Base-by-base conservation (phyloP, 1,284 basidiomycete genomes). In the Cyathus pygmaeus region DNA sequence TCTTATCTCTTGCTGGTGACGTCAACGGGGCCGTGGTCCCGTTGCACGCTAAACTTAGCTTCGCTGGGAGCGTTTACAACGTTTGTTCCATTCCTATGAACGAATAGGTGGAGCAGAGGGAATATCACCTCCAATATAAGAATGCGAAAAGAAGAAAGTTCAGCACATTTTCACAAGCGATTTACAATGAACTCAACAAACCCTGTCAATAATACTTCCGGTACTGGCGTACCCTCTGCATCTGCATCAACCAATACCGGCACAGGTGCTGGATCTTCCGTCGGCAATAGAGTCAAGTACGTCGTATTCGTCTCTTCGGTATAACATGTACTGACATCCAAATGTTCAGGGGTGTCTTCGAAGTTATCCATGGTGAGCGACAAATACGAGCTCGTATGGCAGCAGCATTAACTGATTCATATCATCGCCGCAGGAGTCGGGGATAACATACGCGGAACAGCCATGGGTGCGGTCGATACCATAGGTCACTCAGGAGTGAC, bases 391-490 rank as follows among this genome's bases (percentile, higher is more conserved):
- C 31, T 26, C n/a, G 9, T 7, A 33, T n/a, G 29, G 17, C 15
- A 21, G 23, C 41, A n/a, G n/a, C 52, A 31, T 53, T 30, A 52
- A 36, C 29, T 24, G 24, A 36, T 19, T 10, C 39, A 47, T 54
- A 11, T 41, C 55, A 26, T 27, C 50, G 55, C 54, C 11, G 27
- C 46, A 74, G 78, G 78, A 6, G 53, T 72, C 9, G 77, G 76
- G 4, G 78, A 80, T 30, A 75, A 65, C 55, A 59, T 79, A 15
- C 72, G 77, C 46, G 78, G 78, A 24, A 74, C 75, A 1, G 55
- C 71, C 3, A 59, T 79, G n/a, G 73, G 71, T 26, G 73, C 72
- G 13, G 56, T 79, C 23, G 77, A 79, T 51, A 68, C 65, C 9
- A 51, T 76, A 19, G 63, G 65, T 10, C 60, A 70, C 30, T 55